A percentile compares a stretch with the other conserved stretches of the same genome.
These are phyloP conservation scores for Grigorovia jiainica DNA, from an alignment of 805 yeast species.

Conservation along the genomic window DNA sequence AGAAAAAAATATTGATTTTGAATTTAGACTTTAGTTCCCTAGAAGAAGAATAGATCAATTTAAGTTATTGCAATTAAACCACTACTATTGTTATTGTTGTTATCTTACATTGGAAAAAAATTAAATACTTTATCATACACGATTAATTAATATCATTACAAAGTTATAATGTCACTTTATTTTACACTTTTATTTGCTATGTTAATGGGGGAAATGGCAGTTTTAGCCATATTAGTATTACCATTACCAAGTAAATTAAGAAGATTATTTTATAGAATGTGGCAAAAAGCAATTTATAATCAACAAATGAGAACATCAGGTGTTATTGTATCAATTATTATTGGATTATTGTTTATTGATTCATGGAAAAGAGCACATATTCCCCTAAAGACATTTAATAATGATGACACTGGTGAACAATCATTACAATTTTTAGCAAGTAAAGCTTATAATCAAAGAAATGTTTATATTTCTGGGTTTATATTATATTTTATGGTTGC, in stretches of 20 bases:
- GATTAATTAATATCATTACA: no score
- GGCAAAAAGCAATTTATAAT: slow-evolving; percentile 28
- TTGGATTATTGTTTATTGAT: slow-evolving; percentile 44
- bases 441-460: slow-evolving; percentile 55
- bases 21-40: no score
- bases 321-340: slow-evolving; percentile 33
- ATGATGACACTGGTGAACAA: slow-evolving; percentile 25
- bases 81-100: no score
- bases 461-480: slow-evolving; percentile 54
- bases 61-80: no score
- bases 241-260: slow-evolving; percentile 48
- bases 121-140: background rate
- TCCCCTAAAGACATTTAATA: slow-evolving; percentile 7
- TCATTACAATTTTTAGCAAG: slow-evolving; percentile 46
- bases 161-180: slow-evolving; percentile 23
- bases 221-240: slow-evolving; percentile 38
- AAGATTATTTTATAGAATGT: slow-evolving; percentile 32
- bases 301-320: slow-evolving; percentile 39
- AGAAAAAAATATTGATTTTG: no score
- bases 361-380: slow-evolving; percentile 39
- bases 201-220: slow-evolving; percentile 43
- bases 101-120: no score
- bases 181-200: slow-evolving; percentile 35
- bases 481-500: slow-evolving; percentile 47
- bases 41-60: no score